Base-by-base conservation (phyloP, 164 flowering plant genomes). In the Aristolochia contorta region DNA sequence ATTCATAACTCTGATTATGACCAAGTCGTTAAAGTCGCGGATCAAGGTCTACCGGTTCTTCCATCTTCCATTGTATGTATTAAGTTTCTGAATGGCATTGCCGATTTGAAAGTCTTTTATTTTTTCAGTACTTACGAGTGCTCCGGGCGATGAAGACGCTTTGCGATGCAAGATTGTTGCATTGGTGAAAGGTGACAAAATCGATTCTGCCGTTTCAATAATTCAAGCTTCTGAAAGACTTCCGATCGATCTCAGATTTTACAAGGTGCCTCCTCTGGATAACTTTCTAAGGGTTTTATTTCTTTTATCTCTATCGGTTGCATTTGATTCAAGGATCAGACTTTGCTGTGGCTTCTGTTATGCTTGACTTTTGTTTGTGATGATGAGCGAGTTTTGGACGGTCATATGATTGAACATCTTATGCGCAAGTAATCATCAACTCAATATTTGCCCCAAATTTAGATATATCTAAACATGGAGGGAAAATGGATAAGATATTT, bases 91-190 rank as follows among this genome's bases (percentile, higher is more conserved):
- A 16, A 23, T 43, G 20, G 51, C 20, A 12, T 12, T 23, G 1
- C 32, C 47, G 1, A 13, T 15, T 52, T 56, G 55, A 14, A 21
- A n/a, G 47, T 12, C n/a, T 19, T 22, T 33, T 16, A 23, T n/a
- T 19, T 25, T 64, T 57, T 48, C 72, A 93, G 98, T 93, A 64
- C 77, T 90, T 13, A 53, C 83, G 9, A 57, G 76, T 59, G 80
- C 81, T 12, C 91, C 92, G 0, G 78, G 80, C 2, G 97, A 90
- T 41, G 97, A 86, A 74, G 97, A 93, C 54, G 97, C 97, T 25
- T 49, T 90, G 61, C 72, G 85, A 12, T 90, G 97, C 70, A 93
- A 93, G 67, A 69, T 93, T 32, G 96, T 88, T 65, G 92, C 89
- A 15, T 64, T 87, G 71, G 78, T 93, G 20, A 85, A 79, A 69